Base-by-base conservation (phyloP, 768 basidiomycete genomes). In the Saitozyma podzolica region DNA sequence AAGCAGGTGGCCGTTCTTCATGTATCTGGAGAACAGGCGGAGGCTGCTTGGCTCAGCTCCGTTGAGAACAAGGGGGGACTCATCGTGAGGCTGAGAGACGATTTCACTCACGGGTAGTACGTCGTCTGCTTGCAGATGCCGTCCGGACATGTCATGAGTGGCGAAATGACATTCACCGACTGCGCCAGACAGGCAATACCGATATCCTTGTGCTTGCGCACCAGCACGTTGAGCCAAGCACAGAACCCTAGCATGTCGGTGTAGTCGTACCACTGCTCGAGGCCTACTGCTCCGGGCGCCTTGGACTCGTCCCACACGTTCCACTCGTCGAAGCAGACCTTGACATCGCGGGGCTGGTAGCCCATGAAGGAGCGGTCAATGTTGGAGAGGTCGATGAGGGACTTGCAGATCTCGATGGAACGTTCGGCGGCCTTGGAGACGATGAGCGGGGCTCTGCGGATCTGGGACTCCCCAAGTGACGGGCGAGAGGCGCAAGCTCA, bases 151-250 rank as follows among this genome's bases (percentile, higher is more conserved):
- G 83, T 85, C 75, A 78, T 78, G 16, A 80, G 43, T 0, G 79
- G 79, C 3, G 79, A 73, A 55, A 85, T 84, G 75, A 77, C 78
- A 59, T 79, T 79, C 50, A 80, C 83, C 56, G 74, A 83, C 81
- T 87, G 86, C 5, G 86, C 85, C 50, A 86, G 83, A 68, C 86
- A 86, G 1, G 86, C 86, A 53, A 86, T 85, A 63, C 84, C 84
- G 50, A 86, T 83, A 8, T 85, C 80, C 66, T 85, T 84, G 6
- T 85, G 84, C 55, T 87, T 84, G 16, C 86, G 81, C 7, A 86
- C 82, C 63, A 87, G 84, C 6, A 86, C 83, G 68, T 86, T 86
- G 56, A 87, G 75, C 85, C 86, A 87, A 9, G 84, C 80, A 3
- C 84, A 84, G 54, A 87, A 85, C 16, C 85, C 86, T 4, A 85